Percentiles rank a stretch among this genome's conserved stretches.
Conservation (phyloP, 1,284 basidiomycete genomes). For the Puccinia triticina region DNA sequence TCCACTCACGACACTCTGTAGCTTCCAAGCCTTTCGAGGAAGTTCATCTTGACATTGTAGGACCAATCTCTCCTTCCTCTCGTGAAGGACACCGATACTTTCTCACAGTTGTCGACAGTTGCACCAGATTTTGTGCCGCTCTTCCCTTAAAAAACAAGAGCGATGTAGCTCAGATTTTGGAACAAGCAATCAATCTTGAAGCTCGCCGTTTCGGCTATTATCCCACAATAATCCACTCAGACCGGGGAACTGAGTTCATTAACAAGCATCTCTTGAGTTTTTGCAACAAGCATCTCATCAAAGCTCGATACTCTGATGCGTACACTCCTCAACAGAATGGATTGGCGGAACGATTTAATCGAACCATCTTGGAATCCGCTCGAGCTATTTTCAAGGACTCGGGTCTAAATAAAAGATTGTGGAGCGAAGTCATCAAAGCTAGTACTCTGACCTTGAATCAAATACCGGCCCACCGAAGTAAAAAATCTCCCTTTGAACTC, state of each 20-base stretch:
- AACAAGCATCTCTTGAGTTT: background rate
- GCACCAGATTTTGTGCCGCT: background rate
- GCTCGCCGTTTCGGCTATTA: background rate
- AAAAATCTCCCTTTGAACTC: background rate
- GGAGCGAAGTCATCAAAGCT: background rate
- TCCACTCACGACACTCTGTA: background rate
- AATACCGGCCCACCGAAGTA: background rate
- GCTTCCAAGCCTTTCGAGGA: background rate
- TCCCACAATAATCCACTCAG: background rate
- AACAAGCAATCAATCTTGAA: background rate
- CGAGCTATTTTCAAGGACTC: background rate
- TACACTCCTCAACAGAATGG: slow-evolving; percentile 21
- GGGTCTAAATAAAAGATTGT: background rate
- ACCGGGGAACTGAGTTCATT: slow-evolving; percentile 8
- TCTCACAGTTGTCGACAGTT: no score
- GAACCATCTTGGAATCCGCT: background rate
- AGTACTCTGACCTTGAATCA: background rate
- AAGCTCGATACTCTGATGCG: background rate
- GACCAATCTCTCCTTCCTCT: slow-evolving; percentile 15
- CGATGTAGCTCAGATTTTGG: background rate
- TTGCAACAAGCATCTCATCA: background rate
- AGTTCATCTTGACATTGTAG: background rate
- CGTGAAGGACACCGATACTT: background rate
- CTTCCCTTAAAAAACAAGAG: background rate
- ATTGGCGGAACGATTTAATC: background rate